These are phyloP conservation scores for Phytophthora syringae DNA, from an alignment of 352 stramenopile species.

Conservation along the genomic window DNA sequence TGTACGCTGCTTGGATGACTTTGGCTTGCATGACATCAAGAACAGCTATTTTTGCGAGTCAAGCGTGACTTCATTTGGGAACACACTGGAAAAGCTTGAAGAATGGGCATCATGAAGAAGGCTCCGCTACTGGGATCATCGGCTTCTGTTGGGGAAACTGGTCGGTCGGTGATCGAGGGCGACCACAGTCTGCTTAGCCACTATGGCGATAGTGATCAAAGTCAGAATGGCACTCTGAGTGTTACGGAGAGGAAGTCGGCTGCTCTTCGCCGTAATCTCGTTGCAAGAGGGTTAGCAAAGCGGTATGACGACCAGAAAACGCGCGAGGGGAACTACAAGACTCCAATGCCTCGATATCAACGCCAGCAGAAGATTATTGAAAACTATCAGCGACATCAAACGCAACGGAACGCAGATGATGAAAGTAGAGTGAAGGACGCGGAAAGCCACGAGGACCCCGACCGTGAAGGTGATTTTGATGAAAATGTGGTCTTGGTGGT, in stretches of 20 bases:
- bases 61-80: slow-evolving; percentile 1
- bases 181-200: slow-evolving; percentile 34
- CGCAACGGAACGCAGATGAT: not conserved
- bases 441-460: slow-evolving; percentile 16
- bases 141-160: slow-evolving; percentile 16
- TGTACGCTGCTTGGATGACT: not conserved
- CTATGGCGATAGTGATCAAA: slow-evolving; percentile 9
- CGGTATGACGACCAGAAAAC: slow-evolving; percentile 43
- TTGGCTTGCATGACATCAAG: not conserved
- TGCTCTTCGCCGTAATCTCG: slow-evolving; percentile 34
- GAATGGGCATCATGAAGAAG: slow-evolving; percentile 35
- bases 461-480: slow-evolving; percentile 13
- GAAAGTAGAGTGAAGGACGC: not conserved
- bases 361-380: slow-evolving; percentile 37
- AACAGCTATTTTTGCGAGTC: slow-evolving; percentile 31
- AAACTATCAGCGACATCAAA: slow-evolving; percentile 31
- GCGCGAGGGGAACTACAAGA: slow-evolving; percentile 31
- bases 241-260: slow-evolving; percentile 14
- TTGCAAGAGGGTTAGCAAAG: slow-evolving; percentile 39
- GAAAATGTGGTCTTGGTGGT: slow-evolving; percentile 29
- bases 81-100: too few species aligned
- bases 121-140: slow-evolving; percentile 23
- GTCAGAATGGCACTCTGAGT: not conserved
- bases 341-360: slow-evolving; percentile 30
- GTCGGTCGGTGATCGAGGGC: slow-evolving; percentile 24